Evolutionary conservation across 495 filamentous ascomycete species (phyloP).

Genomic region (Penicillium manginii): DNA sequence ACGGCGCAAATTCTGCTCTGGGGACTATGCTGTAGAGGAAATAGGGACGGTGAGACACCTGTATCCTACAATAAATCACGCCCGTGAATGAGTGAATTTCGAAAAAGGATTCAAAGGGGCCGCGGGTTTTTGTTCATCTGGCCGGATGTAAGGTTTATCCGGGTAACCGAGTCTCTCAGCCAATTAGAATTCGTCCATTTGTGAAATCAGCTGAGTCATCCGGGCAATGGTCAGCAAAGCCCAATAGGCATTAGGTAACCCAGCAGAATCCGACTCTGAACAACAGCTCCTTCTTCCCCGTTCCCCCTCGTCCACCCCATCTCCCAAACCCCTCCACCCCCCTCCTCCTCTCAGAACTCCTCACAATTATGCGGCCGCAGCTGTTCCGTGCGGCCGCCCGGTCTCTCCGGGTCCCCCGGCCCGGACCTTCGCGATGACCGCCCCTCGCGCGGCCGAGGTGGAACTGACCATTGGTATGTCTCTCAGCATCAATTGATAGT

Average conservation of each 20-base stretch:
- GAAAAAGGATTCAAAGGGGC: constrained; percentile 35
- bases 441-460: constrained; percentile 79
- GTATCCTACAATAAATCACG: constrained; percentile 92
- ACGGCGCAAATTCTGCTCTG: constrained; percentile 63
- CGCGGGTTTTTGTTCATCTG: constrained; percentile 11
- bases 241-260: constrained; percentile 30
- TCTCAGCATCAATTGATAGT: constrained; percentile 9
- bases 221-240: constrained; percentile 32
- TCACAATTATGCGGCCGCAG: constrained; percentile 82
- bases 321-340: constrained; percentile 28
- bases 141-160: constrained; percentile 35
- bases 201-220: constrained; percentile 30
- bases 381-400: constrained; percentile 84
- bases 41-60: constrained; percentile 46
- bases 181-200: constrained; percentile 44
- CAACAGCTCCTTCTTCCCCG: constrained; percentile 28
- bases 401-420: constrained; percentile 66
- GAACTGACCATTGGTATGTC: constrained; percentile 89
- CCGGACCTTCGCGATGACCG: constrained; percentile 75
- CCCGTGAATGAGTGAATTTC: constrained; percentile 61
- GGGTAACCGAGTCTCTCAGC: constrained; percentile 31
- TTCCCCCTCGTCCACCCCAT: constrained; percentile 24
- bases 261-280: constrained; percentile 39
- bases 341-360: constrained; percentile 37
- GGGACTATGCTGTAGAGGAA: constrained; percentile 68